Base-by-base conservation (phyloP, 306 rosid species). In the Purshia tridentata region DNA sequence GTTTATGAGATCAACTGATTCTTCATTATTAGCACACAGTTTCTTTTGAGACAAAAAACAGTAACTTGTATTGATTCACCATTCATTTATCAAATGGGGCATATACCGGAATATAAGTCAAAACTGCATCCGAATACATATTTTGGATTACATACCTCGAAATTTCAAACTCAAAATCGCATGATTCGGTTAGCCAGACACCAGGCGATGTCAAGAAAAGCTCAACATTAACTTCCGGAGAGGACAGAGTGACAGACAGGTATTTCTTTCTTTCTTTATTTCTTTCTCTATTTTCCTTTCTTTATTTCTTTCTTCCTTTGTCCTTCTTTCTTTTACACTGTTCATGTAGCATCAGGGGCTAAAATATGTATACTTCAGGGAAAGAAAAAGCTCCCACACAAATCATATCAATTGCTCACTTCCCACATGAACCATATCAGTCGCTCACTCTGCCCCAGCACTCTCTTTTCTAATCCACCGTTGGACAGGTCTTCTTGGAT, bases 381-480 rank as follows among this genome's bases (percentile, higher is more conserved):
- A 71, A 39, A 40, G 19, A 39, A 54, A 50, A 71, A 22, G 6
- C 52, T 49, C 37, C 53, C 67, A 48, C 7, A 15, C 45, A 7
- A 52, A 12, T 0, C 45, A 49, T 7, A 56, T 49, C 53, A 5
- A 14, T 49, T 15, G 12, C 52, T 9, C 35, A 4, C n/a, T 48
- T 12, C 3, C 52, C n/a, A 9, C 16, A 48, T 4, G 16, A 48
- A 48, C 13, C 52, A 48, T 12, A 13, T 12, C 18, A 65, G 48
- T 15, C n/a, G 55, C 52, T 75, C 75, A 72, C 64, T 57, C 44
- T 15, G 77, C 69, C 3, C 62, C 64, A 35, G 70, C 83, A 69
- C 79, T 57, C 45, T 84, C 88, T 82, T 81, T 92, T 74, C 79
- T 72, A 62, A 88, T 76, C 97, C 96, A 92, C 78, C 81, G 89